Evolutionary conservation across 495 filamentous ascomycete genomes (phyloP), one percentile per base, ranked within the genome.

Genomic region (Stereocaulon alpinum): DNA sequence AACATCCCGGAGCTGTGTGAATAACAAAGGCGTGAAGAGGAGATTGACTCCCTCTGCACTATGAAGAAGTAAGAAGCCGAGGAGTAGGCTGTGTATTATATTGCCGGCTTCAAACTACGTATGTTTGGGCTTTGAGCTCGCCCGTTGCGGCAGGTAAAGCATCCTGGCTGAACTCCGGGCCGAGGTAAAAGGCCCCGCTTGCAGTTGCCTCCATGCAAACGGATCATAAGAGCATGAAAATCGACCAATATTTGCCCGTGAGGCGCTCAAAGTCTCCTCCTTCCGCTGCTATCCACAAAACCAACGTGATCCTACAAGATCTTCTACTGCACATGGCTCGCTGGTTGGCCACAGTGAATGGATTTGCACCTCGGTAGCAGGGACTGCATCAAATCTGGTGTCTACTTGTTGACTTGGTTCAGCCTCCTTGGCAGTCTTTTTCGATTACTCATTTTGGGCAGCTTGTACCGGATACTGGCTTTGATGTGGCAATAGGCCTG

Each of bases 1-100:
- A 74, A 76, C 74, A 77, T 77, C 65, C 61, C 73, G 58, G 58
- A 47, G 22, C 43, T 52, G 29, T 6, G 49, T 18, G 27, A 52
- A 34, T 18, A n/a, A 34, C 29, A 52, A 52, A 11, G 34, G 29
- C 12, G 49, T 37, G 11, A 18, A 37, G 49, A 30, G 15, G 27
- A n/a, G 30, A 52, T 34, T 52, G 49, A 52, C 34, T 20, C 3
- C n/a, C 5, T 24, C 24, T 52, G 30, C 18, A 52, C 12, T 37
- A 52, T 7, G 20, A 30, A 37, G n/a, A 52, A 37, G 49, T 18
- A 32, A 52, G 3, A 34, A 52, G 49, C 49, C 49, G 49, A 52
- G 29, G 49, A 52, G 17, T 6, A 34, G 14, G n/a, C 27, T 37
- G 34, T 52, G n/a, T 17, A 12, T n/a, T 51, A 51, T 52, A 15